Base-by-base conservation (phyloP, 169 alveolate species). In the Neospora caninum region DNA sequence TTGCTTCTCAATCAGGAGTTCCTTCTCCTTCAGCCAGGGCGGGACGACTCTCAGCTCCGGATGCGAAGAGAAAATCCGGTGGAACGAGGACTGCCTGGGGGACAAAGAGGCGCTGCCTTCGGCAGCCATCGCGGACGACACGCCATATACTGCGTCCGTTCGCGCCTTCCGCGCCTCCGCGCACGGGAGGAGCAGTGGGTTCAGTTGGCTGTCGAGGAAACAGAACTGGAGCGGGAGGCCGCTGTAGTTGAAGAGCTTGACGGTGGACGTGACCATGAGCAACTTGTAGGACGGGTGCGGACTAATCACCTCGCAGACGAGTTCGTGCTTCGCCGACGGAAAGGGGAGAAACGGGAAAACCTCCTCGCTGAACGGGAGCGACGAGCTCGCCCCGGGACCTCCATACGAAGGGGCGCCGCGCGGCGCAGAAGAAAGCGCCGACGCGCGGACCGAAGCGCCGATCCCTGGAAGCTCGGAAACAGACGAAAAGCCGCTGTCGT, bases 261-360 rank as follows among this genome's bases (percentile, higher is more conserved):
- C 97, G 0, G 98, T 97, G 54, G 98, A 96, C 7, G 98, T 95
- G 94, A 97, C 93, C 94, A 97, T 92, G 92, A 97, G 94, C 94
- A 97, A 94, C 96, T 97, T 97, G 94, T 96, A 97, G 78, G 98
- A 96, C 29, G 98, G 98, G 89, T 97, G 97, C 31, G 98, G 98
- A 20, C 97, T 95, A 93, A 96, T 91, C 43, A 97, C 97, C 93
- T 97, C 97, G 93, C 98, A 97, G 18, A 97, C 94, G 42, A 91
- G 88, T 80, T 92, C 93, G 88, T 91, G 80, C 70, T 38, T 41
- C 84, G 69, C 58, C 31, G 49, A 2, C 73, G 73, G n/a, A 4
- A 22, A 27, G n/a, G 73, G 73, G 34, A 64, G n/a, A 64, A 64
- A 64, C 73, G 73, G 73, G 34, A 64, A 22, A 29, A 27, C 34